Conservation (phyloP, 306 rosid genomes). For the Quercus bicolor region DNA sequence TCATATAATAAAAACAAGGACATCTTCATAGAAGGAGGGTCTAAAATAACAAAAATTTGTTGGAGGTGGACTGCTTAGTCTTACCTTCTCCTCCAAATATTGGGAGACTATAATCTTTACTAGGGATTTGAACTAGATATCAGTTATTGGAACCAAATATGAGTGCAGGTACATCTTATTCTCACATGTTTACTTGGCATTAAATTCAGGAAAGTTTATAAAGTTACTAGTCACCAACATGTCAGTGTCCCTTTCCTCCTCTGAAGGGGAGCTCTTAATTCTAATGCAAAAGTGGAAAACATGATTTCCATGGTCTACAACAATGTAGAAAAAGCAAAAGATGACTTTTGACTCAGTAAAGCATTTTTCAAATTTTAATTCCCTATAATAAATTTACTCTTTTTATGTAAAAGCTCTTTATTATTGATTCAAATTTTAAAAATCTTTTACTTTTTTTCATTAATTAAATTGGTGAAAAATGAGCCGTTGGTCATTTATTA, state of each 20-base stretch:
- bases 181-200: slow-evolving; percentile 17
- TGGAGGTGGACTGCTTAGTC: too few species aligned
- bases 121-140: too few species aligned
- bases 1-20: too few species aligned
- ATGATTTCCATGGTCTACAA: slow-evolving; percentile 63
- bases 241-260: slow-evolving; percentile 29
- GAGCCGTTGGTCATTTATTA: too few species aligned
- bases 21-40: too few species aligned
- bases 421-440: neutral
- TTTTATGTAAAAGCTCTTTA: neutral
- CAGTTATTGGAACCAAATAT: neutral
- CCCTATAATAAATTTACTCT: neutral
- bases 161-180: neutral
- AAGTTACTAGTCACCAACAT: slow-evolving; percentile 18
- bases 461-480: too few species aligned
- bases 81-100: neutral
- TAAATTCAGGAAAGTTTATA: slow-evolving; percentile 37
- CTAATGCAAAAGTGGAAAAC: slow-evolving; percentile 48
- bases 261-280: slow-evolving; percentile 41
- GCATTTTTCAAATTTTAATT: neutral
- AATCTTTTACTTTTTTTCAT: too few species aligned
- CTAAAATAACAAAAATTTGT: too few species aligned
- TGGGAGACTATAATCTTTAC: too few species aligned
- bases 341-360: slow-evolving; percentile 46
- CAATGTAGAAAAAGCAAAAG: slow-evolving; percentile 55